Evolutionary conservation across 208 protist genomes (phyloP), one percentile per base, ranked within the genome.

Genomic region (Perkinsela sp.): DNA sequence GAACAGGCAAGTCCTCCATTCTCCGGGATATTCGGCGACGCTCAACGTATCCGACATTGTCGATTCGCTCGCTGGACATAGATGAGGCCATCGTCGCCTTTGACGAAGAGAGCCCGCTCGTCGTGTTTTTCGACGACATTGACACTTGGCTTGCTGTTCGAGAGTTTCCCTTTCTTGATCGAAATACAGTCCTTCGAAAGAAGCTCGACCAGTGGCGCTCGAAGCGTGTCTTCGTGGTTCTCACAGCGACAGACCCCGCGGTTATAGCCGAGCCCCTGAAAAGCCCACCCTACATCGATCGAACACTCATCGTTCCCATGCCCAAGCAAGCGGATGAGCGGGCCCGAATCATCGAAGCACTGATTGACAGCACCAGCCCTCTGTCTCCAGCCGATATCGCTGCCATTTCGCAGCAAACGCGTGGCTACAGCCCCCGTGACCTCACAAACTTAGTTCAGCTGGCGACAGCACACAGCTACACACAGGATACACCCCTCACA

Each of bases 381-480:
- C 40, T 57, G 40, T 40, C 30, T 1, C 1, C 16, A 1, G 72
- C 40, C 1, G 48, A 31, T 29, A 30, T 83, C 6, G 0, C 0
- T 0, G 70, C 72, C 32, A 77, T 82, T 40, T 79, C 79, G 13
- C 67, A 68, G 32, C 66, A 72, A 0, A 75, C 79, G 0, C 75
- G 83, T 70, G 83, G 81, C 67, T 88, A 79, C 67, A 83, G 76
- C 1, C 80, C 81, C 67, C 72, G 80, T 1, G 83, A 88, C 69
- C 15, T 85, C 29, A 68, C 68, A 32, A 78, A 74, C 13, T 72
- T 88, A 0, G 75, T 71, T 0, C 74, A 83, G 40, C 71, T 74
- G 30, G 77, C 81, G 1, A 68, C 74, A 0, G 48, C 78, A n/a
- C 32, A 67, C 30, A 68, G 70, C n/a, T 82, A 83, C 32, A 31